Evolutionary conservation across 2,329 filamentous ascomycete species (phyloP), one percentile per base, ranked within the genome.

Genomic region (Trichoderma endophyticum): DNA sequence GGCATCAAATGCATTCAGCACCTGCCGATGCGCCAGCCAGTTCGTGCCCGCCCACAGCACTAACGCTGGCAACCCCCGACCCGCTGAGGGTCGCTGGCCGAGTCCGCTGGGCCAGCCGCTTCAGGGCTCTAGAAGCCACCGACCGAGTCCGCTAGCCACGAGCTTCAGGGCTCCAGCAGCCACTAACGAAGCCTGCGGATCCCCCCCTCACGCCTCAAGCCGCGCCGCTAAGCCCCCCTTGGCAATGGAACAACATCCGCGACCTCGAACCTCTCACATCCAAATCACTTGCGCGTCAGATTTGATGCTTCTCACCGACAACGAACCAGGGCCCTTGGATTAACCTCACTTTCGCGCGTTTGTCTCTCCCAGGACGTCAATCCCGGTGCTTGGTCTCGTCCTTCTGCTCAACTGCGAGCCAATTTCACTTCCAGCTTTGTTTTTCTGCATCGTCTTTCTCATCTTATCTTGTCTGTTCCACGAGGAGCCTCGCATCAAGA

Each of bases 61-160:
- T 43, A 59, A 43, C 21, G 18, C 65, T 48, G 30, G 48, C 15
- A 32, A n/a, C 43, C 43, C 57, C 39, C 21, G 63, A 48, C 70
- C 70, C 70, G 64, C 70, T 56, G 63, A 72, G 56, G 70, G 70
- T 57, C 63, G 70, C 56, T 67, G 32, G 68, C 59, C 60, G 43
- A 69, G 67, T 70, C 32, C 34, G 57, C 67, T 62, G 32, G 60
- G 51, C 26, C 68, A 71, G 39, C 43, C 68, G 48, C 68, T 51
- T 18, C 69, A 57, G 59, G 59, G 51, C 48, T 57, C 39, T n/a
- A 61, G 56, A 34, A 26, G 57, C 66, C 57, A 24, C 39, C 21
- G n/a, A 51, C 30, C 6, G 34, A 14, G 34, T 12, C 34, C 11
- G 34, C 34, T 14, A 12, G 14, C 51, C 69, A 71, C 43, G 43